Evolutionary conservation across 768 basidiomycete species (phyloP).

Genomic region (Mycena latifolia): DNA sequence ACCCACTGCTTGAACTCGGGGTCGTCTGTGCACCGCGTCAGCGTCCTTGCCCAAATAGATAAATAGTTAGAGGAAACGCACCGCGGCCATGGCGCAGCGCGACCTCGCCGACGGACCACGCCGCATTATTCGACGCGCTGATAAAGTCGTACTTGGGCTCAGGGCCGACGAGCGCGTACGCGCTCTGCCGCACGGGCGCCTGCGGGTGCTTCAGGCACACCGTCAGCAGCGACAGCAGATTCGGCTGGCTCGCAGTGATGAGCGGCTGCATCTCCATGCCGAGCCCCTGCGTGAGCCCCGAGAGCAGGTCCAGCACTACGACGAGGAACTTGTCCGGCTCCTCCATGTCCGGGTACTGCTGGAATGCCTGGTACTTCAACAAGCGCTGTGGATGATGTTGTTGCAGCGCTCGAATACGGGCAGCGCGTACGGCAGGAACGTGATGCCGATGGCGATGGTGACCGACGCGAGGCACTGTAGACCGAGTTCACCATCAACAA

Average conservation of each 20-base stretch:
- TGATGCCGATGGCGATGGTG: constrained; percentile 92
- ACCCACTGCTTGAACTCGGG: constrained; percentile 95
- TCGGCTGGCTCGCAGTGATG: constrained; percentile 78
- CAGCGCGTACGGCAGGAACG: constrained; percentile 89
- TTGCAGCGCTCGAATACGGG: constrained; percentile 95
- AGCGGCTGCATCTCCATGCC: constrained; percentile 81
- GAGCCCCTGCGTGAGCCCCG: constrained; percentile 95
- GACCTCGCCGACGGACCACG: constrained; percentile 99
- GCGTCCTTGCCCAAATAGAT: not conserved
- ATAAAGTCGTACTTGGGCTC: constrained; percentile 95
- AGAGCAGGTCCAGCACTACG: constrained; percentile 96
- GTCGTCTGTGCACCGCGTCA: constrained; percentile 64
- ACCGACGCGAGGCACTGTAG: constrained; percentile 98
- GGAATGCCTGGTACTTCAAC: constrained; percentile 87
- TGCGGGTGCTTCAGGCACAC: constrained; percentile 96
- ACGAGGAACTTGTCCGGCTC: constrained; percentile 99
- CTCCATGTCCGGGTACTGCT: constrained; percentile 90
- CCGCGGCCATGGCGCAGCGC: constrained; percentile 91
- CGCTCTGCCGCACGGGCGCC: constrained; percentile 94
- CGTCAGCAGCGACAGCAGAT: constrained; percentile 83
- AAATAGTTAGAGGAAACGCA: constrained; percentile 46
- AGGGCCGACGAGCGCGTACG: constrained; percentile 97
- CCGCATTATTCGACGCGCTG: constrained; percentile 98
- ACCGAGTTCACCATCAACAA: too few relatives aligned
- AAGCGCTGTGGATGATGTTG: constrained; percentile 87